These are phyloP conservation scores for Crataegus laevigata DNA, from an alignment of 306 rosid species.

Conservation along the genomic window DNA sequence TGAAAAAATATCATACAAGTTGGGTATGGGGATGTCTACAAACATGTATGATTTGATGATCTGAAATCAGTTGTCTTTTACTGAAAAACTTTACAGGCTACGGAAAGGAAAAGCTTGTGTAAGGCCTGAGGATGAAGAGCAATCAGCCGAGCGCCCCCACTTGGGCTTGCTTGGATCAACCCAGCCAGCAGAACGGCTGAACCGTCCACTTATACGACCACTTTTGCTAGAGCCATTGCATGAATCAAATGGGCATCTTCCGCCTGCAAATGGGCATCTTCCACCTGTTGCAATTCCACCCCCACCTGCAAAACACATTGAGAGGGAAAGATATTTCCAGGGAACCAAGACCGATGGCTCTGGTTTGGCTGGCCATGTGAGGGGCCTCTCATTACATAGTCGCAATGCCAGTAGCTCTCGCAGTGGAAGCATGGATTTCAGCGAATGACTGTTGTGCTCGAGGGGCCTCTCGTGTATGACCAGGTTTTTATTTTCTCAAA, in stretches of 20 bases:
- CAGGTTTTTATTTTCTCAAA: neutral
- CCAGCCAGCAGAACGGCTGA: slow-evolving; percentile 47
- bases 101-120: slow-evolving; percentile 94
- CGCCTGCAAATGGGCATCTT: slow-evolving; percentile 27
- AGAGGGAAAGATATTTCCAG: slow-evolving; percentile 81
- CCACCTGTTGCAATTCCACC: slow-evolving; percentile 63
- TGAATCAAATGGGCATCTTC: slow-evolving; percentile 27
- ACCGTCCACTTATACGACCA: slow-evolving; percentile 79
- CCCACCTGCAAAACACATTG: slow-evolving; percentile 81
- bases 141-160: slow-evolving; percentile 32
- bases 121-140: slow-evolving; percentile 68
- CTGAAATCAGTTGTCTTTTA: slow-evolving; percentile 3
- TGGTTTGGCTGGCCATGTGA: slow-evolving; percentile 56
- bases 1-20: neutral
- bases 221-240: slow-evolving; percentile 36
- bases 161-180: slow-evolving; percentile 47
- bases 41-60: neutral
- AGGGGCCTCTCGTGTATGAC: slow-evolving; percentile 2
- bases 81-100: slow-evolving; percentile 44
- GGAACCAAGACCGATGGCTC: slow-evolving; percentile 63
- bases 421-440: slow-evolving; percentile 78
- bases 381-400: slow-evolving; percentile 78
- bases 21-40: neutral
- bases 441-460: slow-evolving; percentile 35
- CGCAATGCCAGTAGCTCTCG: slow-evolving; percentile 76